Conservation (phyloP, 228 moss, liverwort and hornwort species). For the Sphagnum magellanicum region DNA sequence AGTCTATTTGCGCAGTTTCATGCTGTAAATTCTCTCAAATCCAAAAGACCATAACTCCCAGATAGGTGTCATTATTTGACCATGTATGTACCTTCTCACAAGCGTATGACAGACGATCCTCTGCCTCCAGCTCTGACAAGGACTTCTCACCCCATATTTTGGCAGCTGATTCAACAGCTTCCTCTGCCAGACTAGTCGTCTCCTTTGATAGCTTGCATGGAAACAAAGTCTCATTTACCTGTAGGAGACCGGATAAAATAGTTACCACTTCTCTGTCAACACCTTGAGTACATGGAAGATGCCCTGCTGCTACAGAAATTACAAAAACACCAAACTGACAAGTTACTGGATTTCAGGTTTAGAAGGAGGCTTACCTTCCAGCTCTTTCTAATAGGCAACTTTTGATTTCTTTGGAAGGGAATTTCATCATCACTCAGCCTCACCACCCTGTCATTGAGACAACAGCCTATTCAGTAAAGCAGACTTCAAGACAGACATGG, state of each 20-base stretch:
- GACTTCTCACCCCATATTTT: constrained; percentile 80
- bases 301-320: too few relatives aligned
- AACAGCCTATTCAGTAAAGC: neutral
- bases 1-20: too few relatives aligned
- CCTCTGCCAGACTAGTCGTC: constrained; percentile 35
- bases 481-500: neutral
- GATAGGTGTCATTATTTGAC: neutral
- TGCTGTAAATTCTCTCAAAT: too few relatives aligned
- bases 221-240: constrained; percentile 75
- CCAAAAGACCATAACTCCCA: neutral
- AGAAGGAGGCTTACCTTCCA: constrained; percentile 62
- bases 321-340: neutral
- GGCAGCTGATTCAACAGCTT: constrained; percentile 75
- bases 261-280: too few relatives aligned
- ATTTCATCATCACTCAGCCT: constrained; percentile 75
- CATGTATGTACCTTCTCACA: constrained; percentile 62
- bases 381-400: constrained; percentile 65
- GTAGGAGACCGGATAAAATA: neutral
- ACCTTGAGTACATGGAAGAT: too few relatives aligned
- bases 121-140: constrained; percentile 85
- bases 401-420: constrained; percentile 77
- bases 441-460: constrained; percentile 50
- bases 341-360: neutral
- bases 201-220: constrained; percentile 70
- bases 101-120: constrained; percentile 90